Base-by-base conservation (phyloP, 169 alveolate genomes). In the Eimeria sp. region DNA sequence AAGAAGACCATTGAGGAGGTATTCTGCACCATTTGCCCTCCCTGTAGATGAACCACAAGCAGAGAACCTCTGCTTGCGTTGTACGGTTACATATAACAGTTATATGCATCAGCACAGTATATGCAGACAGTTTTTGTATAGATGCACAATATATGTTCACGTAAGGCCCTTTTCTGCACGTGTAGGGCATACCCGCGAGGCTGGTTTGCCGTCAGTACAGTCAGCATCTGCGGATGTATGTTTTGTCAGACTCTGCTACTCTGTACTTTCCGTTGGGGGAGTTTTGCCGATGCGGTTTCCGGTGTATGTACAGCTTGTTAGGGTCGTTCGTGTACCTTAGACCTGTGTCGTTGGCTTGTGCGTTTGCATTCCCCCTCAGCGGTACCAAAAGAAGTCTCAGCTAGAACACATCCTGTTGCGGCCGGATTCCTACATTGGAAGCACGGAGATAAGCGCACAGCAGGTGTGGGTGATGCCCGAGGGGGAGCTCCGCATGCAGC, bases 351-450 rank as follows among this genome's bases (percentile, higher is more conserved):
- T 61, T 61, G 70, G 9, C 13, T n/a, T 11, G 63, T 54, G 63
- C 18, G 63, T 34, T 22, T 47, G 13, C n/a, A 22, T 49, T n/a
- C 70, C 30, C 14, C 73, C 54, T 82, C 99, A 99, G 98, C 97
- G 99, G 67, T 99, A 99, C 97, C 99, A 99, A 97, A 99, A 99
- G 98, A 98, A 99, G 96, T 97, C 99, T 14, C 99, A 99, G 96
- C 98, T 99, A 34, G 99, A 99, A 96, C 99, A 99, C 97, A 99
- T 99, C 58, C 98, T 99, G 70, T 97, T 98, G 72, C 98, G 99
- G n/a, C 99, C 99, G 16, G 99, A 99, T 96, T 98, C 99, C 25
- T 99, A 99, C 97, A 98, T 99, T 47, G 99, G 99, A 18, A 98
- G 99, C 96, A 97, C 98, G 22, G 99, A 99, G 96, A 95, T 97